Conservation (phyloP, 306 rosid species). For the Vigna reflexopilosa region DNA sequence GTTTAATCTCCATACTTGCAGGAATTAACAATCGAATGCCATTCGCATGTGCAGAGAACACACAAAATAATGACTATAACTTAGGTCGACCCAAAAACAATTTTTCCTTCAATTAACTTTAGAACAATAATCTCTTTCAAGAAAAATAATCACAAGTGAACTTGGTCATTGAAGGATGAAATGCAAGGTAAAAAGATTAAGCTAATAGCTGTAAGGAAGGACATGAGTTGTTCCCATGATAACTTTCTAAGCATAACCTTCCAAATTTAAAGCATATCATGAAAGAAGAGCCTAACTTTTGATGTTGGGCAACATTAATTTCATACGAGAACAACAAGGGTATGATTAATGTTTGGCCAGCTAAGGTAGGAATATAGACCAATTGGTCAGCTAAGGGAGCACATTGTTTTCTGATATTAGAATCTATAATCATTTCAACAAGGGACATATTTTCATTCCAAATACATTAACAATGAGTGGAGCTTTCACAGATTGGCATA, state of each 20-base stretch:
- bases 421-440: not conserved
- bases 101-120: not conserved
- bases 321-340: not conserved
- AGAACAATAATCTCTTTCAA: not conserved
- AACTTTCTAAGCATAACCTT: constrained; percentile 16
- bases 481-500: not conserved
- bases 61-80: not conserved
- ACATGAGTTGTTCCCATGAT: not conserved
- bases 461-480: not conserved
- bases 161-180: not conserved
- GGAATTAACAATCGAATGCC: no score
- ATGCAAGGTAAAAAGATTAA: not conserved
- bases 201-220: not conserved
- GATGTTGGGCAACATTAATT: constrained; percentile 6
- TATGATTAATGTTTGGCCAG: not conserved
- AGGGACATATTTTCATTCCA: constrained; percentile 4
- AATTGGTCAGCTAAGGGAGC: not conserved
- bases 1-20: not conserved
- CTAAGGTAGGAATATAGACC: not conserved
- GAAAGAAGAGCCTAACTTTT: not conserved
- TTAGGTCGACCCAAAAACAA: not conserved
- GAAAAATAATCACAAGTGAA: not conserved
- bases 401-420: not conserved
- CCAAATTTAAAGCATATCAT: not conserved
- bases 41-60: not conserved